Conservation (phyloP, 495 filamentous ascomycete species). For the Penicillium paradoxum region DNA sequence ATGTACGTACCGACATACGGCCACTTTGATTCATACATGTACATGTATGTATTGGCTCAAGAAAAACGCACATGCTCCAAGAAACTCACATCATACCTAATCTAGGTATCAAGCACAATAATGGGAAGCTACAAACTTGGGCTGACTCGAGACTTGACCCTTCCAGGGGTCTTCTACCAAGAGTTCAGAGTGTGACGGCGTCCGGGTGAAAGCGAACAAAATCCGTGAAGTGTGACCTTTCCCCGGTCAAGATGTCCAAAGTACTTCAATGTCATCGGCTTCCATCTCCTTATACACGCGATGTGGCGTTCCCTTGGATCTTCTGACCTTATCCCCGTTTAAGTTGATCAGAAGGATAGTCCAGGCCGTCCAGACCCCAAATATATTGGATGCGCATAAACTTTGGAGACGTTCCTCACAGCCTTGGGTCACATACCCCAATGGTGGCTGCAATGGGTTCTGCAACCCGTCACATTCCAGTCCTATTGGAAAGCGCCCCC, state of each 20-base stretch:
- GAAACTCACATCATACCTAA: too few species aligned
- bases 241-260: neutral
- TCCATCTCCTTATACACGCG: neutral
- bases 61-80: too few species aligned
- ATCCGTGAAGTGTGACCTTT: neutral
- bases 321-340: conserved; percentile 1
- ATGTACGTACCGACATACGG: too few species aligned
- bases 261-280: neutral
- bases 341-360: neutral
- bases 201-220: neutral
- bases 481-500: conserved; percentile 11
- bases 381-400: neutral
- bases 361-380: neutral
- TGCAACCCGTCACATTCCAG: conserved; percentile 26
- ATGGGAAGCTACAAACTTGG: neutral
- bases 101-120: too few species aligned
- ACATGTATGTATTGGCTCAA: too few species aligned
- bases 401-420: neutral
- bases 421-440: conserved; percentile 18
- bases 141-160: neutral
- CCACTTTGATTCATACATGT: too few species aligned
- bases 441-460: conserved; percentile 17
- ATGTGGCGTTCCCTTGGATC: neutral
- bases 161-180: neutral
- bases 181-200: neutral